Evolutionary conservation across 1,139 yeast genomes (phyloP).

Genomic region (Pichia kudriavzevii): DNA sequence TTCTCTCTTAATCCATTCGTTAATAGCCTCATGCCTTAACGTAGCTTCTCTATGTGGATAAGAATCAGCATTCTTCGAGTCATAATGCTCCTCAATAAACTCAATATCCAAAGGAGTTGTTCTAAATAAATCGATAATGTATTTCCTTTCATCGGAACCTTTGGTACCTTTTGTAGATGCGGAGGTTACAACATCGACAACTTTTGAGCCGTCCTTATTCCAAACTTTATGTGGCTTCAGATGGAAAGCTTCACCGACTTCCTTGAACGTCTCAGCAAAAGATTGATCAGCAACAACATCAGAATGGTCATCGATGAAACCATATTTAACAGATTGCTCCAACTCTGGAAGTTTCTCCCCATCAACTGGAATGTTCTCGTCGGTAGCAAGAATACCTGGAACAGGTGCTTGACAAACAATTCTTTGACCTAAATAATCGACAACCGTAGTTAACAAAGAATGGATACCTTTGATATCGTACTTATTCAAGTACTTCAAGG

Average conservation of each 20-base stretch:
- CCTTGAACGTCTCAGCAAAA: conserved; percentile 44
- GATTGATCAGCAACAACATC: conserved; percentile 40
- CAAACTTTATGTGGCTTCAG: conserved; percentile 59
- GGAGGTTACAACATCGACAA: conserved; percentile 54
- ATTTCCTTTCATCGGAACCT: conserved; percentile 82
- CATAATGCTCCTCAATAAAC: conserved; percentile 54
- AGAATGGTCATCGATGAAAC: conserved; percentile 51
- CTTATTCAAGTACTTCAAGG: conserved; percentile 62
- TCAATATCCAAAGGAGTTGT: conserved; percentile 78
- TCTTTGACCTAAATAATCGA: conserved; percentile 85
- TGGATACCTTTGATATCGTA: conserved; percentile 59
- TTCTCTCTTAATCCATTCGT: conserved; percentile 79
- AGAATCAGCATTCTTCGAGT: conserved; percentile 32
- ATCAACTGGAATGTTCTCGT: conserved; percentile 31
- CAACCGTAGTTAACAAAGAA: conserved; percentile 70
- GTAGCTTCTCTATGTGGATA: conserved; percentile 81
- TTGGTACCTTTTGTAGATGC: conserved; percentile 76
- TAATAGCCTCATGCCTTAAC: conserved; percentile 81
- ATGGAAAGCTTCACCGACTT: conserved; percentile 70
- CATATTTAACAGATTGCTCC: conserved; percentile 57
- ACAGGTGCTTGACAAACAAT: conserved; percentile 92
- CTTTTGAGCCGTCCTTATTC: conserved; percentile 34
- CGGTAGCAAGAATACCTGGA: conserved; percentile 95
- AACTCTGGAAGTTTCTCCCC: conserved; percentile 25
- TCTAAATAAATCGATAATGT: conserved; percentile 77